Evolutionary conservation across 106 monocot genomes (phyloP), one percentile per base, ranked within the genome.

Genomic region (Xerophyta viscosa): DNA sequence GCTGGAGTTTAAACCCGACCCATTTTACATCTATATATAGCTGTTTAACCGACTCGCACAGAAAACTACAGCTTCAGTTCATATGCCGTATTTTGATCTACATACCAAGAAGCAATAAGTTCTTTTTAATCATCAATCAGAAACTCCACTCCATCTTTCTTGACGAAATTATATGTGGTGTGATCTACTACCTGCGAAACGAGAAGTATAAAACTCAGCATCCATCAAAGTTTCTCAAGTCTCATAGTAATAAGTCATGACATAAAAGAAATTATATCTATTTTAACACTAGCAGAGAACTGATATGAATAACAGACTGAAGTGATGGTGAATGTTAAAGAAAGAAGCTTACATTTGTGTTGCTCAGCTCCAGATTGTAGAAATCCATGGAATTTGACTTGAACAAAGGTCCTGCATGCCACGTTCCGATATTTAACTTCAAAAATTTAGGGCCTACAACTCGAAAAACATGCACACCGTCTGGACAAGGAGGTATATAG

Each of bases 361-460:
- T 78, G 66, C 78, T 89, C 1, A 96, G 89, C 82, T 96, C 96
- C n/a, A 96, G 71, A 63, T 96, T 96, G 66, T 89, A 96, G 62
- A 96, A 96, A 65, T 86, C 82, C 81, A 85, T 79, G 10, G 72
- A 28, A 48, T 73, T 71, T 15, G 46, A 46, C 68, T 73, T 81
- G 67, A 89, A 85, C 60, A 85, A 50, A 2, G 96, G 96, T 28
- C 96, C 96, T 17, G 89, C 96, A 71, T 96, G 96, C 96, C 96
- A 96, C 1, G 96, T 89, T 50, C 89, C 96, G 15, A 51, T 52
- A 60, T 85, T 51, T 14, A 96, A 76, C 76, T 96, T 96, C 28
- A 96, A 52, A 63, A 88, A 88, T 44, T 85, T 96, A 8, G 82
- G 18, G 45, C 89, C 88, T 1, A 50, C 58, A 54, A 96, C 62